Evolutionary conservation across 257 asterid genomes (phyloP).

Genomic region (Solanum sitiens): DNA sequence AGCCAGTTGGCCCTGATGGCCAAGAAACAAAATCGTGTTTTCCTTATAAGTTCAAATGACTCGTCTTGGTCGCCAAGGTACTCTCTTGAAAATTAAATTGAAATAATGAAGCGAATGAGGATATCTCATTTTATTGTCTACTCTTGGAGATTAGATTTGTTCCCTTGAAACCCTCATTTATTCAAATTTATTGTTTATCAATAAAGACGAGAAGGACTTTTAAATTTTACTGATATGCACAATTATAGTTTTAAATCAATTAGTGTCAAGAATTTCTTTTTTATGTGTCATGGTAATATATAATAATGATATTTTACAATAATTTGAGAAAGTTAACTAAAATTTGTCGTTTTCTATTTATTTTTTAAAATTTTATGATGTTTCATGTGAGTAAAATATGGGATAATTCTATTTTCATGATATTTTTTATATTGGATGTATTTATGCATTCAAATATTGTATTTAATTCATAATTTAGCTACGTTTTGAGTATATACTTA

Average conservation of each 20-base stretch:
- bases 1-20: no score
- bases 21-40: not conserved
- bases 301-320: not conserved
- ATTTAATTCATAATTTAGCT: no score
- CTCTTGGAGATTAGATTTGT: not conserved
- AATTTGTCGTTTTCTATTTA: not conserved
- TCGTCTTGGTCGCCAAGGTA: not conserved
- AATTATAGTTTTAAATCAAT: not conserved
- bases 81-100: not conserved
- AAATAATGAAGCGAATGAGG: not conserved
- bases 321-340: not conserved
- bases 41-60: not conserved
- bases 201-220: not conserved
- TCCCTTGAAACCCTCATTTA: not conserved
- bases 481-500: no score
- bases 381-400: not conserved
- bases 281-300: not conserved
- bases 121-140: not conserved
- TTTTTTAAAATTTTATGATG: not conserved
- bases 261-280: not conserved
- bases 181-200: not conserved
- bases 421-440: not conserved
- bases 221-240: not conserved
- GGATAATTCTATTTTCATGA: not conserved
- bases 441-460: not conserved